Evolutionary conservation across 441 rosid species (phyloP).

Genomic region (Corymbia calophylla): DNA sequence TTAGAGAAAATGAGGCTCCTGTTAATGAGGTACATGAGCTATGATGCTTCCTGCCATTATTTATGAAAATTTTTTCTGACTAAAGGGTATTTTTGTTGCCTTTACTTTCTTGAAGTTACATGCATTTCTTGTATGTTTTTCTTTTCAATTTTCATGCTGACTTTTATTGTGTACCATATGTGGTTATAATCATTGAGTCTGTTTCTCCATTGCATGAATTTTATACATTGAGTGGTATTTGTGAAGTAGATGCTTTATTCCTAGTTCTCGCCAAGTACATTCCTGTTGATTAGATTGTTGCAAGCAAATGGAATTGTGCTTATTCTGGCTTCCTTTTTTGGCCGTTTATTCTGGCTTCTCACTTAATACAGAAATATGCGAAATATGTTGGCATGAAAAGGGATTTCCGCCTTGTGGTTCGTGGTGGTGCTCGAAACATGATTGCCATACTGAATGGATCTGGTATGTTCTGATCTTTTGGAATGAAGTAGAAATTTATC

Average conservation of each 20-base stretch:
- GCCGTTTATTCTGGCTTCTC: background rate
- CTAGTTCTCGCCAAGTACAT: background rate
- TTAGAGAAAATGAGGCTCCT: constrained; percentile 96
- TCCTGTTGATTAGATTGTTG: background rate
- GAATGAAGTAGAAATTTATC: background rate
- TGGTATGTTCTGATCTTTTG: constrained; percentile 31
- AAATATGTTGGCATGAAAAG: constrained; percentile 88
- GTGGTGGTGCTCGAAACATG: constrained; percentile 99
- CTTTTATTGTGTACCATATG: background rate
- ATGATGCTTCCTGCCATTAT: background rate
- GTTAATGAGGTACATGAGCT: constrained; percentile 60
- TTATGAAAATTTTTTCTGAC: background rate
- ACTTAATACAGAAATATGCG: constrained; percentile 63
- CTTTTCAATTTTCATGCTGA: background rate
- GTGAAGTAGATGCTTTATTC: background rate
- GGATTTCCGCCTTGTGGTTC: constrained; percentile 92
- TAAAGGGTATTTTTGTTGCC: background rate
- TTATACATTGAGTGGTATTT: background rate
- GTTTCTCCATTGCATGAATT: background rate
- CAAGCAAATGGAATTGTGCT: constrained; percentile 1
- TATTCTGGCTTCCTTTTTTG: constrained; percentile 3
- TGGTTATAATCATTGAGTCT: background rate
- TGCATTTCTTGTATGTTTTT: background rate
- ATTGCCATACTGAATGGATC: constrained; percentile 78
- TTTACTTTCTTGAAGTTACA: background rate